Conservation (phyloP, 306 rosid species). For the Cotoneaster glaucophyllus region DNA sequence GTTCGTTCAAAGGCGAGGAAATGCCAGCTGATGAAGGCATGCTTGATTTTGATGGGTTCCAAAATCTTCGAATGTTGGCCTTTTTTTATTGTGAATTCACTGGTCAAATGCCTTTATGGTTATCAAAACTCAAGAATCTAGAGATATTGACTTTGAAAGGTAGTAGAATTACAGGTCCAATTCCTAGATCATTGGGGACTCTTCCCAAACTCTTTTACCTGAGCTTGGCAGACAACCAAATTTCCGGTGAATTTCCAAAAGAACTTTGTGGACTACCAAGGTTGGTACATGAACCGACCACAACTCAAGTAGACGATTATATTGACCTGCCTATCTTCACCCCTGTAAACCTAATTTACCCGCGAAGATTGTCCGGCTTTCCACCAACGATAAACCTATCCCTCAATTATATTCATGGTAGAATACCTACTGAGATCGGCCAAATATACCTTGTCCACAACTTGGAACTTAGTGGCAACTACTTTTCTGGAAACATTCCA, state of each 20-base stretch:
- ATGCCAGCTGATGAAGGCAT: background rate
- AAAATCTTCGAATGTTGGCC: background rate
- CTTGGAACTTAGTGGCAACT: background rate
- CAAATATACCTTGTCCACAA: background rate
- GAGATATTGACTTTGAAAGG: background rate
- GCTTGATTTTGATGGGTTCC: background rate
- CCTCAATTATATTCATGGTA: background rate
- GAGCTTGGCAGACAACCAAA: background rate
- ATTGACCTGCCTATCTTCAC: background rate
- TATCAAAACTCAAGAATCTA: background rate
- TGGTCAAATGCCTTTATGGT: background rate
- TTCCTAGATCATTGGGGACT: background rate
- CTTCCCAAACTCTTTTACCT: background rate
- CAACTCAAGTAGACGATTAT: background rate
- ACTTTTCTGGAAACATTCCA: too few species aligned
- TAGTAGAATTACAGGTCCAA: background rate
- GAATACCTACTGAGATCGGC: background rate
- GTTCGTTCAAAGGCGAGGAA: background rate
- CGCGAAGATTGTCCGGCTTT: background rate
- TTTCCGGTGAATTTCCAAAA: background rate
- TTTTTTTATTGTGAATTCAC: background rate
- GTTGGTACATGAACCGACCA: background rate
- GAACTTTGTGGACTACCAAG: background rate
- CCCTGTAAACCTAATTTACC: background rate
- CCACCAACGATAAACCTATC: background rate